Percentiles rank a stretch among this genome's conserved stretches.
These are phyloP conservation scores for Phytophthora sansomeana DNA, from an alignment of 352 stramenopile species.

Conservation along the genomic window DNA sequence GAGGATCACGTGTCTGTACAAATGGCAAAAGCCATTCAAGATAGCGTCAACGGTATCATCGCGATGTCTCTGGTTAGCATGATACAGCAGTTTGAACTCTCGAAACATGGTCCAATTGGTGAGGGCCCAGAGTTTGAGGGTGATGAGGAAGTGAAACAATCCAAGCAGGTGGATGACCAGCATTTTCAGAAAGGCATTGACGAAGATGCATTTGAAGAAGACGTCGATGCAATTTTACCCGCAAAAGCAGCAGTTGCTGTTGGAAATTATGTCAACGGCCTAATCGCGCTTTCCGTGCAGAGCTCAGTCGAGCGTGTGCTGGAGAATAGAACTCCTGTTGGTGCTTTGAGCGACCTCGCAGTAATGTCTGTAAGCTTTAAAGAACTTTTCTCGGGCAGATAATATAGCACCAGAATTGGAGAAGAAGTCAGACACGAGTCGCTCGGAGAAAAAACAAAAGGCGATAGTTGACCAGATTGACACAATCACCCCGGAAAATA, in stretches of 20 bases:
- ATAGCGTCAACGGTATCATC: slow-evolving; percentile 46
- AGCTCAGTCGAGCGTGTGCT: slow-evolving; percentile 25
- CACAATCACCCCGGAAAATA: slow-evolving; percentile 17
- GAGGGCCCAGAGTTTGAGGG: slow-evolving; percentile 6
- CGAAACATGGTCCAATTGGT: background rate
- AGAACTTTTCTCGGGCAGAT: slow-evolving; percentile 2
- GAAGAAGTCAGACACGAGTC: slow-evolving; percentile 9
- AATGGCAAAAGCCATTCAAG: slow-evolving; percentile 50
- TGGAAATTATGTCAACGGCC: slow-evolving; percentile 24
- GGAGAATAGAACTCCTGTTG: slow-evolving; percentile 7
- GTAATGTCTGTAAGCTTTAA: slow-evolving; percentile 26
- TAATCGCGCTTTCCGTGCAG: slow-evolving; percentile 33
- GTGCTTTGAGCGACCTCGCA: slow-evolving; percentile 16
- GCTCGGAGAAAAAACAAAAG: background rate
- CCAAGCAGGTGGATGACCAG: slow-evolving; percentile 9
- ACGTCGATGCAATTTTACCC: slow-evolving; percentile 10
- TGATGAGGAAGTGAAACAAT: slow-evolving; percentile 1
- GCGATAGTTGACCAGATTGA: slow-evolving; percentile 2
- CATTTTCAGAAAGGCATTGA: background rate
- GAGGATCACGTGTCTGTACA: slow-evolving; percentile 37
- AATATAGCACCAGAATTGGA: background rate
- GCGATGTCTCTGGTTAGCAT: slow-evolving; percentile 43
- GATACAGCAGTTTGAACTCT: slow-evolving; percentile 26
- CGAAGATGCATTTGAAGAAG: slow-evolving; percentile 3
- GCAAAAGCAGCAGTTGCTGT: slow-evolving; percentile 28